Base-by-base conservation (phyloP, 805 yeast genomes). In the Teunomyces pallodes region DNA sequence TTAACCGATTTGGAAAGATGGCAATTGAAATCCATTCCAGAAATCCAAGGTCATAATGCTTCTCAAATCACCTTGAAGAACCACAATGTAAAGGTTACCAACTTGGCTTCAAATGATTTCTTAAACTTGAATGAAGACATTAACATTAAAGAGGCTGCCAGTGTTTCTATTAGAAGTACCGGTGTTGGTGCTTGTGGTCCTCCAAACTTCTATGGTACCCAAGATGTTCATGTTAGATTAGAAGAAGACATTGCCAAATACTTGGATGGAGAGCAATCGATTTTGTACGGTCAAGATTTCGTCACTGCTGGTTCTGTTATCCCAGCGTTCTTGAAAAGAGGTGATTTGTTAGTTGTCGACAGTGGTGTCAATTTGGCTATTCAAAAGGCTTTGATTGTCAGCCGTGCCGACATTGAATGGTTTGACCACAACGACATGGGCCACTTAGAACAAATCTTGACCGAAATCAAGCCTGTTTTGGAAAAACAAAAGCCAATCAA, bases 151-250 rank as follows among this genome's bases (percentile, higher is more conserved):
- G 65, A 73, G 16, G 77, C 74, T 9, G 90, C 90, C 4, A 76
- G 80, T 45, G 64, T 72, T 28, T 75, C 82, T 17, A 82, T 94
- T 51, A 73, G 74, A 42, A 74, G 75, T 49, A 82, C 86, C 50
- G 99, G 99, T 63, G 97, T 94, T 45, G 99, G 99, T 54, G 92
- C 97, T 0, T 94, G 99, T 74, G 97, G 98, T 36, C 98, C 99
- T 4, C 96, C 97, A 38, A 96, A 96, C 48, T 94, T 94, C 60
- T 94, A 91, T 66, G 99, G 99, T 52, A 87, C 90, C 51, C 96
- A 90, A 67, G 96, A 90, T 62, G 90, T 84, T 39, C 99, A 94
- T 62, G 84, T 83, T 47, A 77, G 85, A 57, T 75, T 88, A 48
- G 96, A 90, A 64, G 82, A 82, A 57, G 86, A 83, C 52, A 68